Base-by-base conservation (phyloP, 73 alveolate genomes). In the Symbiodinium natans region DNA sequence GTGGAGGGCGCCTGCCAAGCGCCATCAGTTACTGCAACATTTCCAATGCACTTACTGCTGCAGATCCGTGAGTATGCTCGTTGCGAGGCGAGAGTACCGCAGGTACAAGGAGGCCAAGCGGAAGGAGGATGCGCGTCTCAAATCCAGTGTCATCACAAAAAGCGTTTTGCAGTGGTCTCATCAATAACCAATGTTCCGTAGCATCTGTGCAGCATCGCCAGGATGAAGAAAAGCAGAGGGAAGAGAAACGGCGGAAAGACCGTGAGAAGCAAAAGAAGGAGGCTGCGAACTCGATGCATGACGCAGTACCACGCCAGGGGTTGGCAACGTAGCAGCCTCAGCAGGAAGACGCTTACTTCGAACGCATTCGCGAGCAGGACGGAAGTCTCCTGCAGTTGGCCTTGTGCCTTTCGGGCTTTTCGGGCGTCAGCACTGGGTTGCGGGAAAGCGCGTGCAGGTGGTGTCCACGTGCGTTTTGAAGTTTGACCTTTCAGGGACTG, bases 201-300 rank as follows among this genome's bases (percentile, higher is more conserved):
- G 59, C 6, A 13, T 9, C 34, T 0, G 17, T 0, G 29, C 77
- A 27, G n/a, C 29, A 27, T 63, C 25, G 39, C 77, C 77, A 63
- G 77, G 77, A 63, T 23, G 77, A 63, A 23, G 77, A 63, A 15
- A 63, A 63, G 77, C 77, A 63, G 31, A 21, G 77, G 36, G 77
- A 63, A 34, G 77, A 63, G 15, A 63, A 34, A 27, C 25, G 77
- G 77, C 77, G 77, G 36, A 63, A 63, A 34, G 77, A 63, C 39
- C 77, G 77, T 8, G 77, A 63, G 39, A 63, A 63, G 77, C 77
- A 63, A 27, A 63, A 63, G 77, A 63, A 63, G 77, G 77, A 63
- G 77, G 77, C 31, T 27, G 34, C 77, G 15, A 21, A 23, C 17
- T 63, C 77, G 34, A 63, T 27, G 31, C 77, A 63, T 34, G 10